Conservation (phyloP, 441 rosid species). For the Aleurites moluccanus region DNA sequence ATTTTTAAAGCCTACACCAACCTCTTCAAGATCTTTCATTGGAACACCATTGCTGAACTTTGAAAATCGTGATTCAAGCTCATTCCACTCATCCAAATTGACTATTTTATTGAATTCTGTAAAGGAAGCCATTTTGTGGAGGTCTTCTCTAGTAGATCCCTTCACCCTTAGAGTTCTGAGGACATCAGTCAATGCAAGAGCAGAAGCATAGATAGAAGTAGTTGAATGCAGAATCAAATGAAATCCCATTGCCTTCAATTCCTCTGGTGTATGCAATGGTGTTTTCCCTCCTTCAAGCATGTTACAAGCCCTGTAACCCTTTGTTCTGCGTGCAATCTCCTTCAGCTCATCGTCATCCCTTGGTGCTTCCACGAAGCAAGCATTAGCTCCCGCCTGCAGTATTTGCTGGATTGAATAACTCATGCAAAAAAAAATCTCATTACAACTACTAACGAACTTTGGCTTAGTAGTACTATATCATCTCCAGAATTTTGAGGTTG, state of each 20-base stretch:
- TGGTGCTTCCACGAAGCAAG: constrained; percentile 56
- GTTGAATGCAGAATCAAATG: constrained; percentile 48
- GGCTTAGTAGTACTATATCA: no score
- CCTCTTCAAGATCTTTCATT: background rate
- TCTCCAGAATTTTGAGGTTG: no score
- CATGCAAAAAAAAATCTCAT: background rate
- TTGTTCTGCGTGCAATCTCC: constrained; percentile 43
- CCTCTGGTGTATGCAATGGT: constrained; percentile 48
- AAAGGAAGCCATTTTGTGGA: constrained; percentile 29
- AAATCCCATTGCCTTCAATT: constrained; percentile 53
- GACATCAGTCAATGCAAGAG: constrained; percentile 27
- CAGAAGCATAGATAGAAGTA: constrained; percentile 31
- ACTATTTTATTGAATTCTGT: constrained; percentile 34
- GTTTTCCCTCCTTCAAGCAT: constrained; percentile 58
- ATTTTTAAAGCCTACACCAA: background rate
- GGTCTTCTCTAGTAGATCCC: constrained; percentile 29
- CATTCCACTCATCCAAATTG: constrained; percentile 11
- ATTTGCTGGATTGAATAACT: background rate
- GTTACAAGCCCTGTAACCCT: constrained; percentile 49
- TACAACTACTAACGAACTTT: background rate
- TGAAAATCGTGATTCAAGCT: constrained; percentile 12
- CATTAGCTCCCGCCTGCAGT: constrained; percentile 53
- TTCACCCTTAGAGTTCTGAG: constrained; percentile 29
- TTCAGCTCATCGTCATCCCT: constrained; percentile 37
- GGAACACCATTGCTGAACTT: background rate